Evolutionary conservation across 352 stramenopile species (phyloP).

Genomic region (Globisporangium mamillatum): DNA sequence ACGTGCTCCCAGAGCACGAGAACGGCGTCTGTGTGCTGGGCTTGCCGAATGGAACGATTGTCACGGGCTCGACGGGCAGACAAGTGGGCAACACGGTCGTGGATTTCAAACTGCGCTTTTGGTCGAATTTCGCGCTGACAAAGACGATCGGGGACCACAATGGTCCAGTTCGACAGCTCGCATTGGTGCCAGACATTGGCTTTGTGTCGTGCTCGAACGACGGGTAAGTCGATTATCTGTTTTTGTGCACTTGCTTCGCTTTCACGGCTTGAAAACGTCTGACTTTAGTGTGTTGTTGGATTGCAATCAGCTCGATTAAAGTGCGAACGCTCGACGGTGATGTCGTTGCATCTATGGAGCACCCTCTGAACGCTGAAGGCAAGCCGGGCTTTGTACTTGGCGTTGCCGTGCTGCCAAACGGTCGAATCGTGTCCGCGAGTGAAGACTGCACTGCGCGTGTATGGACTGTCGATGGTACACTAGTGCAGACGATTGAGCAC

Average conservation of each 20-base stretch:
- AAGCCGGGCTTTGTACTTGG: slow-evolving; percentile 83
- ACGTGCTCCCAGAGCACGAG: slow-evolving; percentile 65
- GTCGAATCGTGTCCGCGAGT: slow-evolving; percentile 67
- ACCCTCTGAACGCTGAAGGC: slow-evolving; percentile 78
- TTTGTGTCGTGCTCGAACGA: slow-evolving; percentile 88
- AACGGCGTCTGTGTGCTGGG: slow-evolving; percentile 82
- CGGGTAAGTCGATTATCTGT: slow-evolving; percentile 27
- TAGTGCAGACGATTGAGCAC: slow-evolving; percentile 82
- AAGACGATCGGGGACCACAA: slow-evolving; percentile 64
- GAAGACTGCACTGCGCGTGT: slow-evolving; percentile 83
- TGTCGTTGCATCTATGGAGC: slow-evolving; percentile 62
- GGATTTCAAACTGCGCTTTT: slow-evolving; percentile 81
- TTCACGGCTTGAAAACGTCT: background rate
- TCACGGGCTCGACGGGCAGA: slow-evolving; percentile 73
- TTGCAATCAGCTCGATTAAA: slow-evolving; percentile 46
- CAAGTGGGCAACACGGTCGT: slow-evolving; percentile 76
- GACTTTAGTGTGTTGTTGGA: background rate
- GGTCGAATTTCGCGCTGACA: slow-evolving; percentile 43
- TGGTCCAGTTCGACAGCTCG: slow-evolving; percentile 73
- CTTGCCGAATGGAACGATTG: slow-evolving; percentile 53
- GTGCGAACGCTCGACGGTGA: slow-evolving; percentile 58
- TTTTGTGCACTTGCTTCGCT: background rate
- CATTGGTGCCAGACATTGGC: slow-evolving; percentile 55
- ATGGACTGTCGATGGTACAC: slow-evolving; percentile 51
- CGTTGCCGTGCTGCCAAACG: slow-evolving; percentile 54